Base-by-base conservation (phyloP, 805 yeast genomes). In the Clavispora asparagi region DNA sequence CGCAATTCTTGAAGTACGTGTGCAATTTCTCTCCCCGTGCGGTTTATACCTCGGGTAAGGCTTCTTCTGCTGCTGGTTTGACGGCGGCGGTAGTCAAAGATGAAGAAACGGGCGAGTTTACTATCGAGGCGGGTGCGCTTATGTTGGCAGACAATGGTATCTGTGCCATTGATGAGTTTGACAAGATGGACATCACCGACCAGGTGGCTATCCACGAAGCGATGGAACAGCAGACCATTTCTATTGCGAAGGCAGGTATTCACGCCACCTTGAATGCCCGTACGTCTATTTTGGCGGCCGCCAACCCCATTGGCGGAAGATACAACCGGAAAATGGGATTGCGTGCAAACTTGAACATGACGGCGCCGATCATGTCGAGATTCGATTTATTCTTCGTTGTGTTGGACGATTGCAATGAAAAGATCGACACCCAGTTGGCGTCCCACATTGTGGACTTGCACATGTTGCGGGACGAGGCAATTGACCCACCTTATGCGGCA, bases 131-230 rank as follows among this genome's bases (percentile, higher is more conserved):
- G 2, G 99, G 99, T 63, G 99, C 99, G 2, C 73, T 94, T 47
- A 94, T 94, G 97, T 75, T 94, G 53, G 98, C 99, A 1, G 99
- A 94, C 68, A 94, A 92, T 62, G 99, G 99, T 51, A 87, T 94
- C 50, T 94, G 99, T 77, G 95, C 97, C 58, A 94, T 94, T 65
- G 99, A 94, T 65, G 99, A 94, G 71, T 94, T 94, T 58, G 99
- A 94, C 64, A 94, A 94, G 72, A 94, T 94, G 99, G 97, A 92
- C 65, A 67, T 91, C 38, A 68, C 83, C 1, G 98, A 94, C 68
- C 98, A 94, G 69, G 98, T 94, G 45, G 98, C 98, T 3, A 92
- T 94, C 71, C 99, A 94, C 70, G 99, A 94, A 71, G 99, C 98
- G 23, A 94, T 94, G 99, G 99, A 94, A 76, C 99, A 94, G 70